Base-by-base conservation (phyloP, 2,329 filamentous ascomycete species). In the Colletotrichum lupini region DNA sequence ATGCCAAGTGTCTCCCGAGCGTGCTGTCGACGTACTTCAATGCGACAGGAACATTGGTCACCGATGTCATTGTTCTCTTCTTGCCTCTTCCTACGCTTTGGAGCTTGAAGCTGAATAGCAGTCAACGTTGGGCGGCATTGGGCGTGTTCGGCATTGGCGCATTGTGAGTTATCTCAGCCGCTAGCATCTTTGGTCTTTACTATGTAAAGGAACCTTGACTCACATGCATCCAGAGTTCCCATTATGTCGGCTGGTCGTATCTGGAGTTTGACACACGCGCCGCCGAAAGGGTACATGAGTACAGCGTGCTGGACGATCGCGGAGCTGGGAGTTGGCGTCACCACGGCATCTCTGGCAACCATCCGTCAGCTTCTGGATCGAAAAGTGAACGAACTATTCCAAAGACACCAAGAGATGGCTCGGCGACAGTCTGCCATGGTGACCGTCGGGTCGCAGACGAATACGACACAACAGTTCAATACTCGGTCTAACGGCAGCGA, bases 271-370 rank as follows among this genome's bases (percentile, higher is more conserved):
- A 52, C 24, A 2, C 37, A 32, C 37, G 24, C 56, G 16, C 65
- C 65, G 16, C 65, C 65, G 22, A 60, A 67, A 35, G 65, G 65
- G n/a, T 67, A 67, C 56, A 30, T 67, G 55, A 67, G 65, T n/a
- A 67, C 65, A 0, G 56, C 65, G 22, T 67, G 65, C 22, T 67
- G 65, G 65, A 67, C 65, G 4, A 67, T 67, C 7, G 65, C 65
- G 26, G 65, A 67, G 3, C 26, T 67, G 1, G 65, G 65, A 5
- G 57, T 67, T 26, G 65, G 65, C n/a, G 30, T 67, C n/a, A 67
- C 56, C 26, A 60, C 37, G 37, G 37, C 37, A 42, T 42, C 37
- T 42, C 37, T 42, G 1, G 37, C 37, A 7, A 42, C 37, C 65
- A 67, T 67, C 3, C 65, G 65, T n/a, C 56, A 67, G 26, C 56